Conservation (phyloP, 208 protist species). For the Strigomonas galati region DNA sequence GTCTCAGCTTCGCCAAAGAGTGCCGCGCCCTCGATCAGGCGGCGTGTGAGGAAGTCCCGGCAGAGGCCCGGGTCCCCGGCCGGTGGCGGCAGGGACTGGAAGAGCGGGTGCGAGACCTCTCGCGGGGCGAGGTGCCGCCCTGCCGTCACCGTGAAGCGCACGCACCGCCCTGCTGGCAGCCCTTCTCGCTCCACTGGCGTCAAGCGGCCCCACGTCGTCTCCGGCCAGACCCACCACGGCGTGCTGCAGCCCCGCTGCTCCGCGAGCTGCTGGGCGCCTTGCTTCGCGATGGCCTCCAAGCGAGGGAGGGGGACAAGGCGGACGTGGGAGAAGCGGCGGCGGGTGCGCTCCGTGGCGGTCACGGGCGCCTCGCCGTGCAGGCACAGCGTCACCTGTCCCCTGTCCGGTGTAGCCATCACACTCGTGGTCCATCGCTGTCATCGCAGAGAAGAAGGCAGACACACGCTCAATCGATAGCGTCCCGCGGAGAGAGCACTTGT, state of each 20-base stretch:
- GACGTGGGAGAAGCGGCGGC: slow-evolving; percentile 25
- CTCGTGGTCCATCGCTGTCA: slow-evolving; percentile 77
- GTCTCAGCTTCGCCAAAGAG: slow-evolving; percentile 11
- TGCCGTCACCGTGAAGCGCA: slow-evolving; percentile 49
- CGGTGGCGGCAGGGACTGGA: slow-evolving; percentile 26
- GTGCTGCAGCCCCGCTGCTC: slow-evolving; percentile 33
- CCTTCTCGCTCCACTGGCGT: slow-evolving; percentile 4
- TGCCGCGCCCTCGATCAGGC: slow-evolving; percentile 30
- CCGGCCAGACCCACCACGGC: slow-evolving; percentile 73
- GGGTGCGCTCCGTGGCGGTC: neutral
- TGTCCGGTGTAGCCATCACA: slow-evolving; percentile 81
- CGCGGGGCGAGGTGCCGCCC: slow-evolving; percentile 51
- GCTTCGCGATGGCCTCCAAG: slow-evolving; percentile 62
- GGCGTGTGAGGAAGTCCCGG: slow-evolving; percentile 32
- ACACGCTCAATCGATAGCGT: slow-evolving; percentile 72
- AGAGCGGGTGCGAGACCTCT: slow-evolving; percentile 59
- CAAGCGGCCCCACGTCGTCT: slow-evolving; percentile 39
- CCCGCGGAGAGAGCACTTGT: slow-evolving; percentile 39
- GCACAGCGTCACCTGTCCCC: slow-evolving; percentile 66
- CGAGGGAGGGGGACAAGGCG: slow-evolving; percentile 38
- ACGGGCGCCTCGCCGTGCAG: slow-evolving; percentile 44
- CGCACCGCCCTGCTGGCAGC: slow-evolving; percentile 36
- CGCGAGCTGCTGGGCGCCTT: slow-evolving; percentile 46
- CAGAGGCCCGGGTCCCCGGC: slow-evolving; percentile 9
- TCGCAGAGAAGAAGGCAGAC: slow-evolving; percentile 64